Conservation (phyloP, 768 basidiomycete species). For the Trametes cinnabarina region DNA sequence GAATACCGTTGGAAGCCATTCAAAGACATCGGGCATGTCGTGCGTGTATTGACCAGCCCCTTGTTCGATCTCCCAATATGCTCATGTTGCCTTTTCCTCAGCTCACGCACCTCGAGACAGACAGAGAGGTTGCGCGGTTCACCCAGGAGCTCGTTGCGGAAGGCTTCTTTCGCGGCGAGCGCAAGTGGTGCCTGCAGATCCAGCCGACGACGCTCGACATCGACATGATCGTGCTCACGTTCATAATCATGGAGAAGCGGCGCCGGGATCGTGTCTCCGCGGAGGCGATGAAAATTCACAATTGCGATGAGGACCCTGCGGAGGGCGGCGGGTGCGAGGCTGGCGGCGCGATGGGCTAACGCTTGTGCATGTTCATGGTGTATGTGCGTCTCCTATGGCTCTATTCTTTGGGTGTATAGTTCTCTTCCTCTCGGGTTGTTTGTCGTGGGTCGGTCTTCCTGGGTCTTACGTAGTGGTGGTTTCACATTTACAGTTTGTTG, state of each 20-base stretch:
- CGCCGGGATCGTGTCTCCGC: slow-evolving; percentile 37
- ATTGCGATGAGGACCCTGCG: slow-evolving; percentile 19
- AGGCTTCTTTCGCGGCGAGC: slow-evolving; percentile 48
- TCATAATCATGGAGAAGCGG: slow-evolving; percentile 56
- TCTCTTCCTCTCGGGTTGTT: not conserved
- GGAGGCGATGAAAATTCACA: slow-evolving; percentile 14
- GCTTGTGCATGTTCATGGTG: no score
- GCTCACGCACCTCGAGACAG: slow-evolving; percentile 39
- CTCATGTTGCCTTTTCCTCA: slow-evolving; percentile 18
- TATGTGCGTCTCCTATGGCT: no score
- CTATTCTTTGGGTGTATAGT: not conserved
- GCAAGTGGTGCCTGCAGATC: slow-evolving; percentile 45
- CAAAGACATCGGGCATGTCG: slow-evolving; percentile 40
- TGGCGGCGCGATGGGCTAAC: slow-evolving; percentile 14
- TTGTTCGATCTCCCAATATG: not conserved
- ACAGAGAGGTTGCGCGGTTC: slow-evolving; percentile 44
- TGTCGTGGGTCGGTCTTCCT: no score
- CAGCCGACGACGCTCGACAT: slow-evolving; percentile 47
- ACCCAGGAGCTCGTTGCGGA: slow-evolving; percentile 35
- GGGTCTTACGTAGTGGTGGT: no score
- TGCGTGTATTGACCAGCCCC: slow-evolving; percentile 26
- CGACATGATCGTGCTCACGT: slow-evolving; percentile 53
- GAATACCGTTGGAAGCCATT: slow-evolving; percentile 51
- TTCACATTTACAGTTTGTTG: no score
- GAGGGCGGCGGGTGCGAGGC: slow-evolving; percentile 27